phyloP scores from a whole-genome alignment of 345 rosid genomes.

The Lenwebbia sp. region DNA sequence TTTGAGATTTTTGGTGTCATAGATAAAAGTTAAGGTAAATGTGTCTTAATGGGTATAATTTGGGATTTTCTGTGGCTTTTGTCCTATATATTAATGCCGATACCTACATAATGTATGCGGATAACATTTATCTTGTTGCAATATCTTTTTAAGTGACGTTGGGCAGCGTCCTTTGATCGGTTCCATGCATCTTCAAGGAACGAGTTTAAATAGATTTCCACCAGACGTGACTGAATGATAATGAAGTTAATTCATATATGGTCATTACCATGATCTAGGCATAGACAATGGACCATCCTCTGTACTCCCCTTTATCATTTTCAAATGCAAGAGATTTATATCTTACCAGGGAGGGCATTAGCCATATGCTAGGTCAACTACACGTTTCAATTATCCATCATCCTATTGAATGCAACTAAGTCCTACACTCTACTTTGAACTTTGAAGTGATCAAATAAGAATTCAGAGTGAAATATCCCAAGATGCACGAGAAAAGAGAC shows the following conservation, averaged over 20 bases:
- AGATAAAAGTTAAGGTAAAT: too few species aligned
- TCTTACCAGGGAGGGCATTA: neutral
- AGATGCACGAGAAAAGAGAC: neutral
- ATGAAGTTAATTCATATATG: neutral
- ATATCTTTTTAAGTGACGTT: neutral
- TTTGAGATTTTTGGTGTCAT: too few species aligned
- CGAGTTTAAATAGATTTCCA: neutral
- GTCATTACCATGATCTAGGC: neutral
- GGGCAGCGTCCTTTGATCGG: neutral
- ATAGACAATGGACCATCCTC: neutral
- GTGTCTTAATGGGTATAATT: too few species aligned
- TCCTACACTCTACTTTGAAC: neutral
- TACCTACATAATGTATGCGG: neutral
- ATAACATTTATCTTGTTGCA: neutral
- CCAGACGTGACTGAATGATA: neutral
- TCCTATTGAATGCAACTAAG: accelerated
- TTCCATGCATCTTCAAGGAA: too few species aligned
- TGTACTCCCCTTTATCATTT: neutral
- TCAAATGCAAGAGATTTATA: neutral
- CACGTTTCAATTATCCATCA: neutral
- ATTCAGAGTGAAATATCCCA: accelerated
- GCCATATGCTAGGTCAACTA: neutral
- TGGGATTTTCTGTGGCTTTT: too few species aligned
- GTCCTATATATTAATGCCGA: neutral
- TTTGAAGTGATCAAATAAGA: neutral